A percentile compares a stretch with the other conserved stretches of the same genome.
phyloP scores from a whole-genome alignment of 768 basidiomycete species.

The Mycena chlorophos region DNA sequence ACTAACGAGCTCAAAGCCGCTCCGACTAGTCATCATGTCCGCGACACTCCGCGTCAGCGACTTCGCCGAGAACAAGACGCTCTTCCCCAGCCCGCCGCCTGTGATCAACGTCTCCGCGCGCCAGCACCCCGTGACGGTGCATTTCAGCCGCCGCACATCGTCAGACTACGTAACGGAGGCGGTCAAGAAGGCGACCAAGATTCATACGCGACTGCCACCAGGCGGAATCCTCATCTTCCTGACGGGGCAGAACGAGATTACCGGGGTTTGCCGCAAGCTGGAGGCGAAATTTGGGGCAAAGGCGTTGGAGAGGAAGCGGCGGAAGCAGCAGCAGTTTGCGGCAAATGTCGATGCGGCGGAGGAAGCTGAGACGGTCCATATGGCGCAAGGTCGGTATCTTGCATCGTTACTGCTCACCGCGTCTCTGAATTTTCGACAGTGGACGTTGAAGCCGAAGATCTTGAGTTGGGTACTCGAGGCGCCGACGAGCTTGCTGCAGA shows the following conservation, averaged over 20 bases:
- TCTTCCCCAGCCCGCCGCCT: constrained; percentile 87
- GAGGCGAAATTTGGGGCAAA: constrained; percentile 74
- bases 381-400: constrained; percentile 48
- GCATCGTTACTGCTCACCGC: not conserved
- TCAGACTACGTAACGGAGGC: constrained; percentile 91
- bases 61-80: constrained; percentile 79
- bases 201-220: constrained; percentile 87
- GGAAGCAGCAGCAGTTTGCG: constrained; percentile 28
- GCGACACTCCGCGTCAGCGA: constrained; percentile 93
- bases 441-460: constrained; percentile 79
- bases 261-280: constrained; percentile 76
- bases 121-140: constrained; percentile 92
- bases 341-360: constrained; percentile 30
- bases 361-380: constrained; percentile 31
- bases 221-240: constrained; percentile 93
- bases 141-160: constrained; percentile 85
- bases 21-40: constrained; percentile 97
- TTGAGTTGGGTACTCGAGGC: constrained; percentile 59
- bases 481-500: constrained; percentile 64
- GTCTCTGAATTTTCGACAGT: constrained; percentile 37
- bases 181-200: constrained; percentile 86
- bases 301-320: constrained; percentile 56
- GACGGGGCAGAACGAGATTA: constrained; percentile 95
- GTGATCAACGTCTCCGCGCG: constrained; percentile 87
- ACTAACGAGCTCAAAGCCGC: too few relatives aligned